Evolutionary conservation across 176 grass and related monocot species (phyloP), one percentile per base, ranked within the genome.

Genomic region (Eragrostis curvula): DNA sequence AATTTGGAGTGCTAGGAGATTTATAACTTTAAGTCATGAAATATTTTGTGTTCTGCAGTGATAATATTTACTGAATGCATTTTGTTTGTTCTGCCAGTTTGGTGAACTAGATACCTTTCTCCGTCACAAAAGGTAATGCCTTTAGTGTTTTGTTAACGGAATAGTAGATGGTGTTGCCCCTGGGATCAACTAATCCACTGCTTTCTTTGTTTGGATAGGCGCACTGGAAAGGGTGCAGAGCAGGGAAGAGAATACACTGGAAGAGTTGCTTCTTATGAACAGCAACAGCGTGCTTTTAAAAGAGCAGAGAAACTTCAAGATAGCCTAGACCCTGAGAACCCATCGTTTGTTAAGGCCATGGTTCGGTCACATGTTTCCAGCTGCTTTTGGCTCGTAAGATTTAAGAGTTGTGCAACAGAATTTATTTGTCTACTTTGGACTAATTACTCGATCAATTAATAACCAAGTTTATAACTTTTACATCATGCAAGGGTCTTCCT

Each of bases 361-460:
- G 89, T 99, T 83, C 89, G 93, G 49, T 99, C 93, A 41, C 93
- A 96, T 66, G 93, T 99, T 1, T 99, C 93, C 28, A 92, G 96
- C 77, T 99, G 96, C 82, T 99, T 99, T 90, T 99, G 96, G 93
- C 93, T 99, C 66, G 96, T 99, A 92, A 96, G 92, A 84, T 77
- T 14, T 55, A 90, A 88, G 44, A 69, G 42, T 51, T 79, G n/a
- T 57, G 55, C 18, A 39, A 45, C 52, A 13, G 25, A 74, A 75
- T 62, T 60, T 73, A 12, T 77, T 75, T 66, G 68, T 47, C n/a
- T 73, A 36, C 73, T 56, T 62, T 41, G 0, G 52, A 16, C 17
- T 25, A 23, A 59, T 55, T 70, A 36, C 78, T 23, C 51, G 23
- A 43, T n/a, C 23, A 49, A 69, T 12, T 69, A 62, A 44, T 68